Base-by-base conservation (phyloP, 495 filamentous ascomycete species). In the Penicillium diatomitis region DNA sequence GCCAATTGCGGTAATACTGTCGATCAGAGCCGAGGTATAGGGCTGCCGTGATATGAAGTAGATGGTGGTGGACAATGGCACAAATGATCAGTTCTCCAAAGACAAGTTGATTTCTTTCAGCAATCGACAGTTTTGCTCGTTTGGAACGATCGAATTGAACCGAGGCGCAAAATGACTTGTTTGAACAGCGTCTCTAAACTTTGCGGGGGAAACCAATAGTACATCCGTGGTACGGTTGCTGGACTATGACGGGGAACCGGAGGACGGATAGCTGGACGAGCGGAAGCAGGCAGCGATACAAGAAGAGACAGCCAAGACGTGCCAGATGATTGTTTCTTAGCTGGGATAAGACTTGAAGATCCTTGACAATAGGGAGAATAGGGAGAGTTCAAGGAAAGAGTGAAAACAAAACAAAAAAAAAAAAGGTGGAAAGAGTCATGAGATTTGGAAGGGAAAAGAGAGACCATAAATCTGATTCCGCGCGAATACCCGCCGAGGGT, bases 171-270 rank as follows among this genome's bases (percentile, higher is more conserved):
- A 34, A 34, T 20, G 32, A 32, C 60, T 54, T 61, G 54, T 44
- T 52, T 49, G 41, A 63, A 61, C 65, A 61, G 64, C 66, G 66
- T 52, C 64, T 51, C 52, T 44, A 59, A 52, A 50, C 42, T 41
- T 60, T 64, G 60, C 57, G 64, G 60, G 56, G 61, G 49, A 48
- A 36, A 41, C 37, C 20, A 20, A 20, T 20, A 20, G 20, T 20
- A 20, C 20, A 20, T 2, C 20, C 20, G 20, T 20, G 20, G 20
- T 20, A 4, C 5, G 12, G 37, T 39, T 39, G 7, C 12, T 40
- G 40, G 12, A 53, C 45, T 52, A 58, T 60, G 62, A 69, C 69
- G 69, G 67, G 63, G 67, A 60, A 66, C 66, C 64, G 69, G 67
- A 70, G 63, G 60, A 11, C 20, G 12, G 4, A 9, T 41, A 56